phyloP scores from a whole-genome alignment of 257 asterid species.

The Solanum acaule region DNA sequence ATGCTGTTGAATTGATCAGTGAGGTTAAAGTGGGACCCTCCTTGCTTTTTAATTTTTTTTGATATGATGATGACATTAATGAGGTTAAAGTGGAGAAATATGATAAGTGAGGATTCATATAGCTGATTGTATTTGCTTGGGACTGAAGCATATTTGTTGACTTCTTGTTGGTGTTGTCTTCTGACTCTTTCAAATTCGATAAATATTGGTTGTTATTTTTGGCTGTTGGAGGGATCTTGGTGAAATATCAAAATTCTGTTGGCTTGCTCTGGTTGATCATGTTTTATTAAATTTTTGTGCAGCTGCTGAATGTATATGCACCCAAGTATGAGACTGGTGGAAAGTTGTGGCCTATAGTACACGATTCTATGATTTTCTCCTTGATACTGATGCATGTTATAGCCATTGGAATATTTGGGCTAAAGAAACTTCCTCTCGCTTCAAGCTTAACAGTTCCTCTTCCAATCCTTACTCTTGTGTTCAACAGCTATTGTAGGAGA shows the following conservation, averaged over 20 bases:
- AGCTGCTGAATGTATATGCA: conserved; percentile 68
- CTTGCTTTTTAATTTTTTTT: not conserved
- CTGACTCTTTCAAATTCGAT: not conserved
- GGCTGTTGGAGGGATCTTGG: not conserved
- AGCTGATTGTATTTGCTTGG: not conserved
- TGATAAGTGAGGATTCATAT: not conserved
- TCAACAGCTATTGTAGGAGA: conserved; percentile 75
- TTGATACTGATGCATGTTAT: conserved; percentile 82
- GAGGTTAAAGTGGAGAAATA: not conserved
- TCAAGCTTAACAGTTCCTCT: conserved; percentile 79
- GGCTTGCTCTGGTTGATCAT: not conserved
- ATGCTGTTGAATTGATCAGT: not conserved
- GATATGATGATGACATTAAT: not conserved
- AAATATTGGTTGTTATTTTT: not conserved
- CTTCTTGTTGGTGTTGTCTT: not conserved
- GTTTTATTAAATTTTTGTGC: conserved; percentile 3
- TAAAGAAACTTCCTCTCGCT: conserved; percentile 76
- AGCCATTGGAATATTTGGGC: conserved; percentile 89
- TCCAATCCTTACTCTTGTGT: conserved; percentile 82
- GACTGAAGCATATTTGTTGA: not conserved
- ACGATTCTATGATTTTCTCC: conserved; percentile 73
- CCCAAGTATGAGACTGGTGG: conserved; percentile 89
- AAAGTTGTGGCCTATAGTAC: conserved; percentile 91
- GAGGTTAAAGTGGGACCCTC: not conserved
- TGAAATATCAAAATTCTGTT: not conserved